phyloP scores from a whole-genome alignment of 2,329 filamentous ascomycete genomes.

The Ophiostoma ulmi region DNA sequence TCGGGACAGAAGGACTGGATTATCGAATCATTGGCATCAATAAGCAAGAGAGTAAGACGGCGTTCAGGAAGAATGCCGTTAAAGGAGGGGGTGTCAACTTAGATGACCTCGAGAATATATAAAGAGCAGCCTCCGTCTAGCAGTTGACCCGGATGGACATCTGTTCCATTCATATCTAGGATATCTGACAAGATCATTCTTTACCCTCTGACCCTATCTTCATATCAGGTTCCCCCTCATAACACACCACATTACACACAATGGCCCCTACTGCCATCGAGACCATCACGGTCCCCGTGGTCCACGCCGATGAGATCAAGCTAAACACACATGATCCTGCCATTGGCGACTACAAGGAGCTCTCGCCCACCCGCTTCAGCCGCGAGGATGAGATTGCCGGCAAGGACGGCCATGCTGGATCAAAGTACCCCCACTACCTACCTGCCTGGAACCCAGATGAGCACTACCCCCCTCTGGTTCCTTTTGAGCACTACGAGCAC shows the following conservation, averaged over 20 bases:
- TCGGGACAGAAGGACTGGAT: background rate
- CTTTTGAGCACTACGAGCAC: constrained; percentile 64
- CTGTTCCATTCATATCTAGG: background rate
- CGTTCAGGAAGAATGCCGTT: background rate
- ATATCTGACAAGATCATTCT: background rate
- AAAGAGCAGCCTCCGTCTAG: background rate
- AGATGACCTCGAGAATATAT: background rate
- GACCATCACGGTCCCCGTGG: constrained; percentile 28
- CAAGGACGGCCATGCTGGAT: constrained; percentile 25
- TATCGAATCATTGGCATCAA: background rate
- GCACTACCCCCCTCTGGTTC: constrained; percentile 56
- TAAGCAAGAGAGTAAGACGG: background rate
- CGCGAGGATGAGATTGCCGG: constrained; percentile 27
- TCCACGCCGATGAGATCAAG: constrained; percentile 27
- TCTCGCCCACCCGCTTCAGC: constrained; percentile 24
- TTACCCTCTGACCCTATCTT: background rate
- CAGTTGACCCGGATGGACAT: background rate
- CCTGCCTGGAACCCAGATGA: constrained; percentile 57
- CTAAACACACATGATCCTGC: constrained; percentile 38
- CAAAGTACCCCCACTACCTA: constrained; percentile 57
- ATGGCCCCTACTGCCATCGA: constrained; percentile 27
- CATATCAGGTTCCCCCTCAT: background rate
- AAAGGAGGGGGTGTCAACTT: background rate
- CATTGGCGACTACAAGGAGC: constrained; percentile 30
- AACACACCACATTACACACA: background rate